phyloP scores from a whole-genome alignment of 2,329 filamentous ascomycete genomes.

The Sporothrix humicola region DNA sequence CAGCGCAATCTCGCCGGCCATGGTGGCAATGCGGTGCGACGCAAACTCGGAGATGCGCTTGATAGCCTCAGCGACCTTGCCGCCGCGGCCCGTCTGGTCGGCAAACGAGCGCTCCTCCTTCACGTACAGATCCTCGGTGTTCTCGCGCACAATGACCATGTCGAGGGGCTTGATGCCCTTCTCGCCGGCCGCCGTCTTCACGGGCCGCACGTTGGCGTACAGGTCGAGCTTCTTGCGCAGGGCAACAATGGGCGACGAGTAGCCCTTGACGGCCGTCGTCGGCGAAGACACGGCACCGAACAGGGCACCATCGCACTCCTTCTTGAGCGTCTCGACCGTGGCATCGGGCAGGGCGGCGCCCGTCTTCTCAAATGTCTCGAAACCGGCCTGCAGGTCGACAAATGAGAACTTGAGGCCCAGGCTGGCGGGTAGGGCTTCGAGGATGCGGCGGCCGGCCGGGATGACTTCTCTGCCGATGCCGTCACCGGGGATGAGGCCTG shows the following conservation, averaged over 20 bases:
- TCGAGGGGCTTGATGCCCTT: slow-evolving; percentile 75
- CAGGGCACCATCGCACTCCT: slow-evolving; percentile 92
- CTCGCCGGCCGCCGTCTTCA: slow-evolving; percentile 77
- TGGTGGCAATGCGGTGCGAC: slow-evolving; percentile 82
- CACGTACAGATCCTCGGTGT: slow-evolving; percentile 98
- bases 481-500: slow-evolving; percentile 95
- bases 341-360: slow-evolving; percentile 86
- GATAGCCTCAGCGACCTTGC: slow-evolving; percentile 93
- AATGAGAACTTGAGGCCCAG: slow-evolving; percentile 93
- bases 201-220: slow-evolving; percentile 96
- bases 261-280: slow-evolving; percentile 86
- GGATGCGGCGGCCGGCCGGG: slow-evolving; percentile 85
- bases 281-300: slow-evolving; percentile 97
- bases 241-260: slow-evolving; percentile 95
- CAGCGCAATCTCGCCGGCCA: slow-evolving; percentile 93
- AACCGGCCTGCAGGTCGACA: slow-evolving; percentile 89
- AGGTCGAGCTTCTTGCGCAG: slow-evolving; percentile 93
- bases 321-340: slow-evolving; percentile 86
- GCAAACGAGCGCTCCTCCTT: slow-evolving; percentile 91
- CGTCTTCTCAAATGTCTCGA: slow-evolving; percentile 88
- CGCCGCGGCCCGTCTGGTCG: slow-evolving; percentile 60
- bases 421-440: slow-evolving; percentile 92
- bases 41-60: slow-evolving; percentile 94
- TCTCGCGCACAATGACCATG: slow-evolving; percentile 97
- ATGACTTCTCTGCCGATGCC: slow-evolving; percentile 99